Base-by-base conservation (phyloP, 371 early-diverging fungal species). In the Haplosporangium sp. region DNA sequence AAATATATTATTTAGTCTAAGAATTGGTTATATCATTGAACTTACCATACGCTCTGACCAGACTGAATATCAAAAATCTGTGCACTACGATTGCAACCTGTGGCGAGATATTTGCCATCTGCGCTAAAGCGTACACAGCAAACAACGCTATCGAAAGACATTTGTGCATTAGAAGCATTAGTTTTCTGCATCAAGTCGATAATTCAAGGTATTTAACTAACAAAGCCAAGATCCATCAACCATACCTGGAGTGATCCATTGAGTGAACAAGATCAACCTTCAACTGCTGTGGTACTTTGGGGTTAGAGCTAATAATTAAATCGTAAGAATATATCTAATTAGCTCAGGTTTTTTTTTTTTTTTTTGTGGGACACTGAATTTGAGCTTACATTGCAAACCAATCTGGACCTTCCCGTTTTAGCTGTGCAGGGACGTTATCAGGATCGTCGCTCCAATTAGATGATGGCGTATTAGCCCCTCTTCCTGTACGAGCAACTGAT, bases 121-220 rank as follows among this genome's bases (percentile, higher is more conserved):
- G 90, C 86, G 71, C 96, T 96, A 74, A 98, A 99, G 66, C 94
- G 93, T 60, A 98, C 98, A 83, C 97, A 99, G 85, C 99, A 99
- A 6, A 98, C 99, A 17, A 99, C 99, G 74, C 93, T 92, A 63
- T 61, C 39, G 11, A 2, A 52, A 38, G 38, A 20, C 45, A 38
- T 45, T 44, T 10, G 1, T 7, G 38, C 9, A 64, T 17, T 17
- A 11, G 27, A 19, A 38, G 4, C 3, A 0, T 55, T 55, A 27
- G 20, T 55, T 50, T 27, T 27, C 27, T 27, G 27, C 27, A 27
- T 27, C 27, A 27, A 27, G 27, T 27, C 27, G 27, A 27, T 27
- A 27, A 0, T 45, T 10, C 45, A 8, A 45, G n/a, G n/a, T n/a
- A 50, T n/a, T 5, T n/a, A 50, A 50, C 10, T 45, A 50, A 27